Evolutionary conservation across 2,329 filamentous ascomycete genomes (phyloP).

Genomic region (Xylariales sp.): DNA sequence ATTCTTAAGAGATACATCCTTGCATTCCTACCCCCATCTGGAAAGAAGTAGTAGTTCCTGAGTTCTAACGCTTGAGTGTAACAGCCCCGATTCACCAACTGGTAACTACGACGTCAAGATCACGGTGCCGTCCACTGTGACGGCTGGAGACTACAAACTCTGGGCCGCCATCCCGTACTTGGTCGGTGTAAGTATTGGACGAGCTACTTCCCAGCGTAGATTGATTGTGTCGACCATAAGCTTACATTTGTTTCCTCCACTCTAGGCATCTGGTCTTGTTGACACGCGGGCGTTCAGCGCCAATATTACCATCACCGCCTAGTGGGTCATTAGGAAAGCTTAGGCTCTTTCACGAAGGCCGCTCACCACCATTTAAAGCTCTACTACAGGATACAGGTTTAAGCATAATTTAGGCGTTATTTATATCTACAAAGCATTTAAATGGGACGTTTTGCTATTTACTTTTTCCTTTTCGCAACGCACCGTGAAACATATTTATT

Average conservation of each 20-base stretch:
- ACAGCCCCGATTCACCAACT: constrained; percentile 8
- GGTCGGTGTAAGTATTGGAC: constrained; percentile 25
- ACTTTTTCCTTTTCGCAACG: too few relatives aligned
- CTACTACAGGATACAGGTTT: too few relatives aligned
- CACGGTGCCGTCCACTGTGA: constrained; percentile 11
- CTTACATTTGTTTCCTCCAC: constrained; percentile 3
- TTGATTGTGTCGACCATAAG: neutral
- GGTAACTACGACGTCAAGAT: constrained; percentile 13
- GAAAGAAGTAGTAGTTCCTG: too few relatives aligned
- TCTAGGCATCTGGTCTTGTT: constrained; percentile 19
- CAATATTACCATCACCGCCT: constrained; percentile 15
- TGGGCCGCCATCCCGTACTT: constrained; percentile 22
- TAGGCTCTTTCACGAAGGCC: too few relatives aligned
- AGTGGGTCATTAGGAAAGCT: too few relatives aligned
- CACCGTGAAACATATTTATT: too few relatives aligned
- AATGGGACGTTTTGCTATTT: too few relatives aligned
- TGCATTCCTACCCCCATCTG: too few relatives aligned
- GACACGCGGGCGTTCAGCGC: constrained; percentile 11
- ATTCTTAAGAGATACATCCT: too few relatives aligned
- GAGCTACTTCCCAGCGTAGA: neutral
- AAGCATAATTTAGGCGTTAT: too few relatives aligned
- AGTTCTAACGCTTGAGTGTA: constrained; percentile 5
- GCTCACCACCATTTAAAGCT: too few relatives aligned
- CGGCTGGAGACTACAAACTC: constrained; percentile 17
- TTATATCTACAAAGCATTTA: too few relatives aligned